Evolutionary conservation across 192 early-diverging fungal genomes (phyloP).

Genomic region (Coemansia sp.): DNA sequence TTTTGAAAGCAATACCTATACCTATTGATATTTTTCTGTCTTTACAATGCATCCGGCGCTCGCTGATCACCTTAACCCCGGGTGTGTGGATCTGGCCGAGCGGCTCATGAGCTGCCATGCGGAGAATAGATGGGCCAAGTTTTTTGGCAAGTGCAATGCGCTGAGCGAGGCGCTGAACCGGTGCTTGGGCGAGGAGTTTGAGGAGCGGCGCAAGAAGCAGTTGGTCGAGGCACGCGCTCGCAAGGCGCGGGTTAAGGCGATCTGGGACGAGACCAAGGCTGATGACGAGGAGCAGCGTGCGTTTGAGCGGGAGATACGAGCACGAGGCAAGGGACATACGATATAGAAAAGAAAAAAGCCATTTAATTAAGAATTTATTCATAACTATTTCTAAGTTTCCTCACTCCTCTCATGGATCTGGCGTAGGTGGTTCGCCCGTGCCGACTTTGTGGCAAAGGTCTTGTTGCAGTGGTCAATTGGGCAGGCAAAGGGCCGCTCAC

Average conservation of each 20-base stretch:
- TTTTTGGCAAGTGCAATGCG: constrained; percentile 52
- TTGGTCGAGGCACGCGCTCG: constrained; percentile 42
- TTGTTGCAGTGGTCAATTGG: constrained; percentile 35
- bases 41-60: constrained; percentile 43
- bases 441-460: constrained; percentile 31
- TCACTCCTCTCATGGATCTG: constrained; percentile 15
- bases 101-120: constrained; percentile 42
- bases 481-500: constrained; percentile 31
- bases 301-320: constrained; percentile 24
- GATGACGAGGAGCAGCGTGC: constrained; percentile 32
- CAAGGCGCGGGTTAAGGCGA: constrained; percentile 20
- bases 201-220: constrained; percentile 44
- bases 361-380: too few relatives aligned
- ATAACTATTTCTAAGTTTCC: too few relatives aligned
- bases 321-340: neutral
- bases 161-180: constrained; percentile 51
- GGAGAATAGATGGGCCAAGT: constrained; percentile 47
- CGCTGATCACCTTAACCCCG: constrained; percentile 50
- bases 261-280: constrained; percentile 21
- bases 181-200: constrained; percentile 43
- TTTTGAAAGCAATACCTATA: neutral
- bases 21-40: neutral
- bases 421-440: constrained; percentile 37
- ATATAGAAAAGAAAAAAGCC: too few relatives aligned
- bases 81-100: constrained; percentile 43